phyloP scores from a whole-genome alignment of 805 yeast species.

The Kodamaea leandrae region DNA sequence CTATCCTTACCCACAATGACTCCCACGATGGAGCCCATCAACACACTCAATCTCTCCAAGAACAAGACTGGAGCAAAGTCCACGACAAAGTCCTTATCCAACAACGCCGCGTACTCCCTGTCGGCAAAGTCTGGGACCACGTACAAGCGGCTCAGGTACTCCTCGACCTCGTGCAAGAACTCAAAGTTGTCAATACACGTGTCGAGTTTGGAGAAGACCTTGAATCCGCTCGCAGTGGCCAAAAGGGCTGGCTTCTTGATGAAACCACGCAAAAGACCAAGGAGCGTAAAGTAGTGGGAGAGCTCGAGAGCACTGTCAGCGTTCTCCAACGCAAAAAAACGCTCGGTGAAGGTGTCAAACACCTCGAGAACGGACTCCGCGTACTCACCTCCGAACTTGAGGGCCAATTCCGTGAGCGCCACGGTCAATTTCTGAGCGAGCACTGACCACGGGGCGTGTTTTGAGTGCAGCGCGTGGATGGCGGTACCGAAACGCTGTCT shows the following conservation, averaged over 20 bases:
- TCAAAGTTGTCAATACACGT: constrained; percentile 37
- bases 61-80: constrained; percentile 37
- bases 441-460: constrained; percentile 31
- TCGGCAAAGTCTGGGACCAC: constrained; percentile 1
- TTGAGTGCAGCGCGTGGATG: constrained; percentile 25
- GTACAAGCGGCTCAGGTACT: constrained; percentile 22
- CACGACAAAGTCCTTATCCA: constrained; percentile 26
- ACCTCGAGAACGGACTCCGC: constrained; percentile 19
- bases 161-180: constrained; percentile 36
- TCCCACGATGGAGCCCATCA: constrained; percentile 36
- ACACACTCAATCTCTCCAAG: constrained; percentile 31
- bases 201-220: constrained; percentile 33
- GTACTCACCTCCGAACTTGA: constrained; percentile 18
- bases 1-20: constrained; percentile 22
- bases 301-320: constrained; percentile 20
- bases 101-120: constrained; percentile 18
- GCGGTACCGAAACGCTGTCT: constrained; percentile 39
- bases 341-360: constrained; percentile 24
- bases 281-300: constrained; percentile 34
- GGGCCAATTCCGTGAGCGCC: constrained; percentile 33
- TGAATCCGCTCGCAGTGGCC: constrained; percentile 23
- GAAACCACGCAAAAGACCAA: constrained; percentile 36
- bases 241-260: constrained; percentile 27
- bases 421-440: constrained; percentile 33
- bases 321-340: constrained; percentile 27